Evolutionary conservation across 2,329 filamentous ascomycete species (phyloP), one percentile per base, ranked within the genome.

Genomic region (Fusarium burgessii): DNA sequence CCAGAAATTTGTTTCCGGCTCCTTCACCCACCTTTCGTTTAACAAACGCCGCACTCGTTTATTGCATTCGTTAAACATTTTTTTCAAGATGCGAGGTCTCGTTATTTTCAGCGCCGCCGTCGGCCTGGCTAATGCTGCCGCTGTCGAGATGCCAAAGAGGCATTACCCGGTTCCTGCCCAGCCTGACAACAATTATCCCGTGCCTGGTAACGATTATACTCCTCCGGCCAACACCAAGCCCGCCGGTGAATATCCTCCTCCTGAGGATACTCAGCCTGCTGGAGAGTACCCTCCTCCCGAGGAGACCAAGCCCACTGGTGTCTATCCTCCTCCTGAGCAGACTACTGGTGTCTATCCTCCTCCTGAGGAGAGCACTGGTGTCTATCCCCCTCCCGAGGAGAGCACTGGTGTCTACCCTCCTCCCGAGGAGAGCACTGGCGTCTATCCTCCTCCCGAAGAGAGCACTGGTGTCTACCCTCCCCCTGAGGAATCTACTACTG

Each of bases 111-210:
- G 70, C 59, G 70, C 70, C n/a, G 70, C 70, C 33, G 52, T 72
- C n/a, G 56, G 70, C 70, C 33, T 72, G 25, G 66, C 70, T 29
- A 72, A 72, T 23, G 70, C 70, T 36, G 70, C 70, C 41, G 70
- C 51, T 47, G 66, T 72, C 49, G 50, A 72, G 20, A 18, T 66
- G 35, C 62, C 54, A 36, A 68, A 66, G 62, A 57, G 51, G 43
- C 32, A 70, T 27, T 69, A 65, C 65, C 38, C 52, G 9, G 50
- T 55, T 25, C 65, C 69, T 6, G 63, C 52, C 7, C 55, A 42
- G 40, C 29, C 29, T 4, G 50, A 65, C 36, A 27, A 45, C 6
- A 46, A 50, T 20, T 32, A 59, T 46, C 29, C 61, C 17, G 62
- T 58, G 13, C 52, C 52, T 20, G 52, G 55, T n/a, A 25, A 47